Conservation (phyloP, 2,329 filamentous ascomycete species). For the Incumbomyces delicatus region DNA sequence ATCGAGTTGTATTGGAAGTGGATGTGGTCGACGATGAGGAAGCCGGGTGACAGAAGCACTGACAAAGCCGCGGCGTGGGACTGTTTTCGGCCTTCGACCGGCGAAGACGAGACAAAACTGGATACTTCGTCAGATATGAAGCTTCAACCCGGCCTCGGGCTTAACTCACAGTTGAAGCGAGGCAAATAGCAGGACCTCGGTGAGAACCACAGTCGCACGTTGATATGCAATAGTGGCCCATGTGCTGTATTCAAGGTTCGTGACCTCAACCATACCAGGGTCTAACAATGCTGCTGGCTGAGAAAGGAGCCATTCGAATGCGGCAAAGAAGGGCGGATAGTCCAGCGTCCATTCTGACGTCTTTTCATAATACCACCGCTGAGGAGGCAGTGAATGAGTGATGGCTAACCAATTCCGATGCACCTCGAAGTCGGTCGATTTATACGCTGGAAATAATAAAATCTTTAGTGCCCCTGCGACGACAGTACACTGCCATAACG, state of each 20-base stretch:
- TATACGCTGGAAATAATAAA: conserved; percentile 88
- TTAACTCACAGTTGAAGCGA: conserved; percentile 61
- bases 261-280: conserved; percentile 68
- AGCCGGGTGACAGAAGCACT: conserved; percentile 78
- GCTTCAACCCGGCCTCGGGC: too few relatives aligned
- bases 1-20: conserved; percentile 99
- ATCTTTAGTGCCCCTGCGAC: conserved; percentile 83
- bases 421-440: conserved; percentile 98
- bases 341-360: conserved; percentile 99
- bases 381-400: conserved; percentile 75
- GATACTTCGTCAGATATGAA: conserved; percentile 14
- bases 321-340: conserved; percentile 96
- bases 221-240: conserved; percentile 95
- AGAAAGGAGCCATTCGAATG: conserved; percentile 88
- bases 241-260: conserved; percentile 75
- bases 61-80: conserved; percentile 82
- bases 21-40: conserved; percentile 95
- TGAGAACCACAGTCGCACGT: conserved; percentile 72
- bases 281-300: conserved; percentile 69
- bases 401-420: conserved; percentile 98
- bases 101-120: conserved; percentile 66
- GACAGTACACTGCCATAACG: conserved; percentile 78
- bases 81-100: conserved; percentile 55
- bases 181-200: conserved; percentile 74
- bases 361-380: conserved; percentile 92